Conservation (phyloP, 768 basidiomycete genomes). For the Psilocybe azurescens region DNA sequence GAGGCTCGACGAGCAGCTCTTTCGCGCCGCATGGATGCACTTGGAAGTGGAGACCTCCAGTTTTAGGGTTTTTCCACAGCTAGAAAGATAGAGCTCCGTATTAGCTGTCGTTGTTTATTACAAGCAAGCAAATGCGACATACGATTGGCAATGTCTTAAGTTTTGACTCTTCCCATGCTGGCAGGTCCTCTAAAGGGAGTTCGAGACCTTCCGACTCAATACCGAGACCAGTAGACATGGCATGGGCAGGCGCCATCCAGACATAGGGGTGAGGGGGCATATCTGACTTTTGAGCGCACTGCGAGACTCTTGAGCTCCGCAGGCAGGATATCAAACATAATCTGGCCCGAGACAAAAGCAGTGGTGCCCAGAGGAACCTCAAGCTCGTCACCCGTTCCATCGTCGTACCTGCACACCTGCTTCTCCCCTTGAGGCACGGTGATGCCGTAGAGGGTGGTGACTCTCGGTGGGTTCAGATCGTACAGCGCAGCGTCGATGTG, state of each 20-base stretch:
- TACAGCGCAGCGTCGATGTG: conserved; percentile 91
- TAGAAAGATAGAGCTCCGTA: conserved; percentile 29
- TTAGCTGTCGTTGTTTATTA: conserved; percentile 6
- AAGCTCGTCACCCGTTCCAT: conserved; percentile 86
- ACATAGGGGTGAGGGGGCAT: conserved; percentile 90
- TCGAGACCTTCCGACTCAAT: conserved; percentile 83
- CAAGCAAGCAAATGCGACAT: conserved; percentile 22
- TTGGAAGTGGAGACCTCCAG: conserved; percentile 83
- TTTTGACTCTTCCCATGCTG: conserved; percentile 81
- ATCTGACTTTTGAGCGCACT: conserved; percentile 75
- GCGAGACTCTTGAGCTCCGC: conserved; percentile 78
- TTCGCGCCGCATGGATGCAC: conserved; percentile 84
- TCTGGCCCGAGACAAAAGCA: conserved; percentile 80
- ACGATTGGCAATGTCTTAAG: conserved; percentile 74
- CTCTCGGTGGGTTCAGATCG: conserved; percentile 77
- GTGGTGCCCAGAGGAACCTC: conserved; percentile 87
- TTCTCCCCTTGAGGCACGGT: conserved; percentile 66
- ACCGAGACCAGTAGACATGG: conserved; percentile 80
- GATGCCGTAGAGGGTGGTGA: conserved; percentile 86
- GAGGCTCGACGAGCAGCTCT: conserved; percentile 73
- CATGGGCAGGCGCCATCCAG: conserved; percentile 84
- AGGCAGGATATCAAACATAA: conserved; percentile 84
- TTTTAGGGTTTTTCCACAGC: conserved; percentile 94
- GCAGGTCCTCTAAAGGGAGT: conserved; percentile 66
- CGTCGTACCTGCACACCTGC: conserved; percentile 80